phyloP scores from a whole-genome alignment of 2,329 filamentous ascomycete species.

The Bertia moriformis region DNA sequence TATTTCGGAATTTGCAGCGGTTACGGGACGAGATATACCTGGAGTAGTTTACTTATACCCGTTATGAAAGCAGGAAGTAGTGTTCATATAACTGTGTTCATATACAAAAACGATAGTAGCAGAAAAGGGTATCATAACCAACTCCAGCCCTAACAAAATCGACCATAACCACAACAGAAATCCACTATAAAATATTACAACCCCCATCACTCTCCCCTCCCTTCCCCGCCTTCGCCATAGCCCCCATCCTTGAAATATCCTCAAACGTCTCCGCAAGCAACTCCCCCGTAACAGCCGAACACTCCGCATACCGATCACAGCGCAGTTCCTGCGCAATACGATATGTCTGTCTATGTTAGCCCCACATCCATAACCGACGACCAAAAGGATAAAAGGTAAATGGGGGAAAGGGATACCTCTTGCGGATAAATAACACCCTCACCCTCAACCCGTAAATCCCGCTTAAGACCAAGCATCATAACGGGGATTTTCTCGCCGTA shows the following conservation, averaged over 20 bases:
- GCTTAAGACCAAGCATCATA: conserved; percentile 41
- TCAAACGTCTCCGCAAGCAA: conserved; percentile 43
- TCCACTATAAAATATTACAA: neutral
- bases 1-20: neutral
- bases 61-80: too few species aligned
- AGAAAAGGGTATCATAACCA: too few species aligned
- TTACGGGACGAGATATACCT: neutral
- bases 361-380: conserved; percentile 12
- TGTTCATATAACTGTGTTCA: too few species aligned
- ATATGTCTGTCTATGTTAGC: conserved; percentile 26
- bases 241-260: conserved; percentile 40
- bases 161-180: neutral
- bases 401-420: conserved; percentile 12
- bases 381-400: conserved; percentile 1
- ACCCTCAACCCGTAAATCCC: conserved; percentile 33
- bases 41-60: neutral
- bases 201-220: conserved; percentile 24
- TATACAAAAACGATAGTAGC: too few species aligned
- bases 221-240: conserved; percentile 37
- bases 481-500: conserved; percentile 31
- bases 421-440: conserved; percentile 24
- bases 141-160: too few species aligned
- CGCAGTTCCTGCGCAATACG: conserved; percentile 43
- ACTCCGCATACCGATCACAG: conserved; percentile 48
- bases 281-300: conserved; percentile 44